phyloP scores from a whole-genome alignment of 495 filamentous ascomycete species.

The Lasiosphaeria hispida region DNA sequence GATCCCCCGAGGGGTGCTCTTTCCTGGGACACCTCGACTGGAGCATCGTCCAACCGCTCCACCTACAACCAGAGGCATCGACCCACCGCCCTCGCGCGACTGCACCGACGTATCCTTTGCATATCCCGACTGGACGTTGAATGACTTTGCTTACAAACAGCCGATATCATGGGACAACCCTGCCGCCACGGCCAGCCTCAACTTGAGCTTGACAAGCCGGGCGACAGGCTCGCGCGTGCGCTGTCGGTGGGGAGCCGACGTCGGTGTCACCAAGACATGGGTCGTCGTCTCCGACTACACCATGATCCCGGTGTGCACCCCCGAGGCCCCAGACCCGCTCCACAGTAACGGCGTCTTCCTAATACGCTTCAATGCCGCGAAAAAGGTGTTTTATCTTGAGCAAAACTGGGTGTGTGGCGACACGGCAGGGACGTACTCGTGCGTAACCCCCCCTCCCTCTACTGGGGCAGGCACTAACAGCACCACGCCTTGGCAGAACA shows the following conservation, averaged over 20 bases:
- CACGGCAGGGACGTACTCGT: constrained; percentile 4
- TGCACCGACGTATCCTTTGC: constrained; percentile 2
- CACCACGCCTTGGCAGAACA: not conserved
- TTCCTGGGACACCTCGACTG: constrained; percentile 1
- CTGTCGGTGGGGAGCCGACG: constrained; percentile 7
- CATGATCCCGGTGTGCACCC: not conserved
- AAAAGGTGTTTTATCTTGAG: not conserved
- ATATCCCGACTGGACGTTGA: constrained; percentile 4
- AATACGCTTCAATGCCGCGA: not conserved
- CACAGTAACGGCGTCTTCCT: constrained; percentile 2
- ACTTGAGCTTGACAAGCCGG: constrained; percentile 1
- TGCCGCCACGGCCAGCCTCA: constrained; percentile 4
- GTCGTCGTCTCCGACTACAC: not conserved
- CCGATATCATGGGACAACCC: constrained; percentile 1
- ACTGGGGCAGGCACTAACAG: not conserved
- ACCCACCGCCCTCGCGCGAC: constrained; percentile 6
- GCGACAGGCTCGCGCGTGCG: not conserved
- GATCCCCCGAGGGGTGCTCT: constrained; percentile 1
- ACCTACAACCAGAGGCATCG: not conserved
- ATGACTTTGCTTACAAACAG: constrained; percentile 1
- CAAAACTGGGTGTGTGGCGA: not conserved
- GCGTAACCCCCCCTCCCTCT: not conserved
- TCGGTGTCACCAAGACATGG: not conserved
- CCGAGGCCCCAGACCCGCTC: not conserved
- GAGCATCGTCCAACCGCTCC: not conserved